phyloP scores from a whole-genome alignment of 2,329 filamentous ascomycete species.

The Aureobasidium leucospermi region DNA sequence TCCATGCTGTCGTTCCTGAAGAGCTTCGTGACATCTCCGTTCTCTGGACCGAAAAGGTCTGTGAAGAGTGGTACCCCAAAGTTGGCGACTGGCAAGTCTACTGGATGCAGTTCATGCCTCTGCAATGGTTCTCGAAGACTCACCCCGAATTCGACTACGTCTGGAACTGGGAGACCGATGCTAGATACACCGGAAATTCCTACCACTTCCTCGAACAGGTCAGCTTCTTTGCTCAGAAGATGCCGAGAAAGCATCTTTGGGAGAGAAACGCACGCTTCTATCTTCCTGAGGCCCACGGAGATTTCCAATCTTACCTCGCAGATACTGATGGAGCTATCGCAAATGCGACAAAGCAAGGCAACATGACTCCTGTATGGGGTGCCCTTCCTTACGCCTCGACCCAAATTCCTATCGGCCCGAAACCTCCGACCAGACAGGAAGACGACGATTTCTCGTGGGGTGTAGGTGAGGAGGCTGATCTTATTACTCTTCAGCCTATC shows the following conservation, averaged over 20 bases:
- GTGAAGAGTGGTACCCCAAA: constrained; percentile 42
- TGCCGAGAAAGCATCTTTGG: constrained; percentile 52
- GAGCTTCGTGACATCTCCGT: constrained; percentile 66
- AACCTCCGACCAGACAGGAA: constrained; percentile 64
- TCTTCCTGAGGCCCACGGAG: constrained; percentile 45
- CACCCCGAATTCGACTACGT: constrained; percentile 74
- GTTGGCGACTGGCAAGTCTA: constrained; percentile 43
- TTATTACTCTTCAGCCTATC: constrained; percentile 85
- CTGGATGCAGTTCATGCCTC: constrained; percentile 59
- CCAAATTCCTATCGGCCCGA: constrained; percentile 71
- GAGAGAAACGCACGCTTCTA: constrained; percentile 52
- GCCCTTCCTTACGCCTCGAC: constrained; percentile 62
- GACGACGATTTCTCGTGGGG: constrained; percentile 82
- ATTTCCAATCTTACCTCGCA: constrained; percentile 39
- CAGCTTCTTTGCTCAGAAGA: constrained; percentile 44
- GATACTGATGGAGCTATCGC: constrained; percentile 36
- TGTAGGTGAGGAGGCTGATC: constrained; percentile 80
- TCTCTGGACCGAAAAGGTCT: constrained; percentile 60
- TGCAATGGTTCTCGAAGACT: constrained; percentile 68
- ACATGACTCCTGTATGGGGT: constrained; percentile 68
- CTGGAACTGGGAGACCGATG: constrained; percentile 83
- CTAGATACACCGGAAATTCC: constrained; percentile 70
- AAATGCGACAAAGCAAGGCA: constrained; percentile 30
- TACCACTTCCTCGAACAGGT: constrained; percentile 70
- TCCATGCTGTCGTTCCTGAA: constrained; percentile 56